A percentile compares a stretch with the other conserved stretches of the same genome.
Conservation (phyloP, 2,329 filamentous ascomycete species). For the Pseudopyricularia cyperi region DNA sequence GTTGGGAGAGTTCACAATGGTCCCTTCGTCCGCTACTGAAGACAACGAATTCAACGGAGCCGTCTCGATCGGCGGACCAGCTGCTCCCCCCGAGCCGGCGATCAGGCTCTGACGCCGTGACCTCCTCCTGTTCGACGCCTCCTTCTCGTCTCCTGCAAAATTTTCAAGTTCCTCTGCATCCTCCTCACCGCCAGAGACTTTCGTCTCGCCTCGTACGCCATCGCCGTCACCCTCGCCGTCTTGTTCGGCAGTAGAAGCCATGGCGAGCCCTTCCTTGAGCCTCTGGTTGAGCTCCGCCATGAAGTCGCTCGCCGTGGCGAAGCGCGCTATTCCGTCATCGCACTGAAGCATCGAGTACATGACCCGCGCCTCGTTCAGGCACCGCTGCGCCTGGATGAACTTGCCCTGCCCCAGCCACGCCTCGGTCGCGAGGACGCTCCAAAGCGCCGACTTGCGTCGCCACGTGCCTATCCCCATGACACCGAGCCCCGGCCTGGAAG, state of each 20-base stretch:
- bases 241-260: constrained; percentile 8
- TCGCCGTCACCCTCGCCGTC: neutral
- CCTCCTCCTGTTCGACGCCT: constrained; percentile 28
- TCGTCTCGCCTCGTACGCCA: constrained; percentile 10
- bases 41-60: constrained; percentile 13
- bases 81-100: constrained; percentile 9
- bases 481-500: constrained; percentile 55
- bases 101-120: constrained; percentile 40
- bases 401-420: constrained; percentile 71
- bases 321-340: constrained; percentile 38
- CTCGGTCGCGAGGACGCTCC: constrained; percentile 73
- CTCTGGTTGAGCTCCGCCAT: constrained; percentile 36
- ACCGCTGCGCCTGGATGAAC: constrained; percentile 63
- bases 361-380: constrained; percentile 54
- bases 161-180: constrained; percentile 14
- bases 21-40: constrained; percentile 5
- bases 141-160: constrained; percentile 20
- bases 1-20: neutral
- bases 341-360: constrained; percentile 38
- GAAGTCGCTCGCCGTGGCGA: constrained; percentile 35
- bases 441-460: constrained; percentile 75
- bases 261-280: constrained; percentile 32
- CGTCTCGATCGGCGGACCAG: constrained; percentile 12
- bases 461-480: constrained; percentile 57
- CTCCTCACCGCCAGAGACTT: constrained; percentile 19